Conservation (phyloP, 2,329 filamentous ascomycete genomes). For the Colletotrichum destructivum region DNA sequence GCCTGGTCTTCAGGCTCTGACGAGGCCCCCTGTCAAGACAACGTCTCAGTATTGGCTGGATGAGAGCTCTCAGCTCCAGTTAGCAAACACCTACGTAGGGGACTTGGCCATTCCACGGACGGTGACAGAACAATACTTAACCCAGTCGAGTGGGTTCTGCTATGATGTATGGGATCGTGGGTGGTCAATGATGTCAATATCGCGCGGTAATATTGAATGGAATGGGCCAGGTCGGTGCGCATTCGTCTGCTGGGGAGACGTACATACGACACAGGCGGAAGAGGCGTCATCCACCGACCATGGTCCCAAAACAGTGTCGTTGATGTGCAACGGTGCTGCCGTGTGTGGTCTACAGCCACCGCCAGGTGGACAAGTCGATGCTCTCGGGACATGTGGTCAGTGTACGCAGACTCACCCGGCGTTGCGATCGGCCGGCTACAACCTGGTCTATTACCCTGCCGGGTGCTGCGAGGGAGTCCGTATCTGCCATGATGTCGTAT, state of each 20-base stretch:
- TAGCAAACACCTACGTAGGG: constrained; percentile 29
- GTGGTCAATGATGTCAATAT: constrained; percentile 33
- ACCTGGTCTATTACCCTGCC: constrained; percentile 15
- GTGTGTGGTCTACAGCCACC: not conserved
- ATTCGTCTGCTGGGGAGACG: not conserved
- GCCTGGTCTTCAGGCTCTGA: not conserved
- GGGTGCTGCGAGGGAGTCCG: constrained; percentile 21
- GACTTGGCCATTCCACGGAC: constrained; percentile 21
- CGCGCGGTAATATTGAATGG: constrained; percentile 23
- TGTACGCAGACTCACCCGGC: constrained; percentile 32
- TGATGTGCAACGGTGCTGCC: not conserved
- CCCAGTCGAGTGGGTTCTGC: constrained; percentile 26
- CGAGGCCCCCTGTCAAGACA: constrained; percentile 20
- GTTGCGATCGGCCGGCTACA: constrained; percentile 35
- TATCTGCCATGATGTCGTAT: constrained; percentile 38
- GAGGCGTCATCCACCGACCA: not conserved
- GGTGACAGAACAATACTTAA: constrained; percentile 38
- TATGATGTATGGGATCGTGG: constrained; percentile 28
- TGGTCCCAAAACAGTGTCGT: not conserved
- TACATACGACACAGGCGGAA: not conserved
- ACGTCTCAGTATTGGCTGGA: constrained; percentile 31
- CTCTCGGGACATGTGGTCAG: constrained; percentile 6
- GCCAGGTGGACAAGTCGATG: not conserved
- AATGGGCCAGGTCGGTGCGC: constrained; percentile 20
- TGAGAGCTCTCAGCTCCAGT: constrained; percentile 20